phyloP scores from a whole-genome alignment of 345 rosid species.

The Cardiospermum halicacabum region DNA sequence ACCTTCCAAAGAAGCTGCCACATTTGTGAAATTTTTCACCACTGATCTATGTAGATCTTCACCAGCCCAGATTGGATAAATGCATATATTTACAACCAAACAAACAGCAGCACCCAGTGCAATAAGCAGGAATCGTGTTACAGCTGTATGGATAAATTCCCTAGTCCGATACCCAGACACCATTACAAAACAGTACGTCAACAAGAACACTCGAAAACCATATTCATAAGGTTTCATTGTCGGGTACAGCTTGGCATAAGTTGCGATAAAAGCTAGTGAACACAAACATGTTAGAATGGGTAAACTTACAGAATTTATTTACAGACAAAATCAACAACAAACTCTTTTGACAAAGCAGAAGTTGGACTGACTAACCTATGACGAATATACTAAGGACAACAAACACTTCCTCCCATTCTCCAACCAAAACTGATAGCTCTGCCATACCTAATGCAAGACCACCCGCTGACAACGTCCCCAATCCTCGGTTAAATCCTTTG shows the following conservation, averaged over 20 bases:
- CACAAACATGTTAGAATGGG: constrained; percentile 16
- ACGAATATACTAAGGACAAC: constrained; percentile 70
- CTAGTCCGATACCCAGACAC: constrained; percentile 85
- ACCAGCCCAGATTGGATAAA: constrained; percentile 98
- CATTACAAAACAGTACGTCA: constrained; percentile 73
- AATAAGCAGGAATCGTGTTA: constrained; percentile 69
- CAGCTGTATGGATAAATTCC: constrained; percentile 71
- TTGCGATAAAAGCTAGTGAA: constrained; percentile 58
- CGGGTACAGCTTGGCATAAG: constrained; percentile 73
- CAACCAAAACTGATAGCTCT: constrained; percentile 58
- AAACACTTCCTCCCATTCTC: constrained; percentile 65
- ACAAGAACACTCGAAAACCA: constrained; percentile 83
- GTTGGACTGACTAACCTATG: constrained; percentile 36
- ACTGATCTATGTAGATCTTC: constrained; percentile 91
- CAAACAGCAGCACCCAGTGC: constrained; percentile 85
- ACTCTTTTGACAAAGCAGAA: not conserved
- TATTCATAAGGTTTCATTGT: constrained; percentile 91
- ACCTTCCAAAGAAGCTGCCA: constrained; percentile 92
- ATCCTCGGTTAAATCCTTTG: constrained; percentile 85
- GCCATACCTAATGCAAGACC: constrained; percentile 89
- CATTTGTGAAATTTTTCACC: constrained; percentile 74
- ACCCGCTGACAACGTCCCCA: constrained; percentile 94
- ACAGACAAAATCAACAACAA: constrained; percentile 7
- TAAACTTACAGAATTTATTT: constrained; percentile 4
- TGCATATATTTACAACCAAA: constrained; percentile 69